Percentiles rank a stretch among this genome's conserved stretches.
Conservation (phyloP, 2,329 filamentous ascomycete species). For the Stachybotrys elegans region DNA sequence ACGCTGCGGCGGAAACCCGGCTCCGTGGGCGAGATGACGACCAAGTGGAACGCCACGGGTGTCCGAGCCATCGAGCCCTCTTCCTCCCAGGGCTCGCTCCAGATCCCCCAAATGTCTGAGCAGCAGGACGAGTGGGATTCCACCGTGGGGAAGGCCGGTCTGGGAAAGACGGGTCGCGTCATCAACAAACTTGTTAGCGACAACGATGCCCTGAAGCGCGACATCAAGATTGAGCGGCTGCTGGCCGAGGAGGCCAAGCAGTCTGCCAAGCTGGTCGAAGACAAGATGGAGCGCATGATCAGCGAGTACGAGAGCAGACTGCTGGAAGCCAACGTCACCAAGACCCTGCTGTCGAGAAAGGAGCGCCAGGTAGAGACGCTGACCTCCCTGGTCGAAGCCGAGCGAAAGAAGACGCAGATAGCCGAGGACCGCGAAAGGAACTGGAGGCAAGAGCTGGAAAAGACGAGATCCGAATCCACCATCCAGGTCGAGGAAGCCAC, state of each 20-base stretch:
- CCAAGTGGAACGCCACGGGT: constrained; percentile 24
- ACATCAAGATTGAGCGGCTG: constrained; percentile 61
- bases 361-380: constrained; percentile 70
- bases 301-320: constrained; percentile 65
- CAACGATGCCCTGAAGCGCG: constrained; percentile 71
- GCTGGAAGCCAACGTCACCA: constrained; percentile 66
- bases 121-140: constrained; percentile 51
- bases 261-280: constrained; percentile 60
- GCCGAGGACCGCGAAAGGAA: constrained; percentile 55
- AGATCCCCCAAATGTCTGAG: constrained; percentile 27
- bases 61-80: constrained; percentile 25
- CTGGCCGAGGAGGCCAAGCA: constrained; percentile 67
- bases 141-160: constrained; percentile 62
- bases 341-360: constrained; percentile 64
- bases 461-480: constrained; percentile 52
- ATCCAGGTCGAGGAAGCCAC: constrained; percentile 62
- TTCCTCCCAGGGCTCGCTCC: constrained; percentile 17
- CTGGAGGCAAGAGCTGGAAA: constrained; percentile 62
- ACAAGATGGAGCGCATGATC: constrained; percentile 64
- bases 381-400: constrained; percentile 57
- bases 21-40: constrained; percentile 18
- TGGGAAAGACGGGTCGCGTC: constrained; percentile 71
- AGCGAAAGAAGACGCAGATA: constrained; percentile 55
- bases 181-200: constrained; percentile 80
- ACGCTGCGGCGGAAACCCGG: constrained; percentile 31